Evolutionary conservation across 2,329 filamentous ascomycete species (phyloP), one percentile per base, ranked within the genome.

Genomic region (Botrytis elliptica): DNA sequence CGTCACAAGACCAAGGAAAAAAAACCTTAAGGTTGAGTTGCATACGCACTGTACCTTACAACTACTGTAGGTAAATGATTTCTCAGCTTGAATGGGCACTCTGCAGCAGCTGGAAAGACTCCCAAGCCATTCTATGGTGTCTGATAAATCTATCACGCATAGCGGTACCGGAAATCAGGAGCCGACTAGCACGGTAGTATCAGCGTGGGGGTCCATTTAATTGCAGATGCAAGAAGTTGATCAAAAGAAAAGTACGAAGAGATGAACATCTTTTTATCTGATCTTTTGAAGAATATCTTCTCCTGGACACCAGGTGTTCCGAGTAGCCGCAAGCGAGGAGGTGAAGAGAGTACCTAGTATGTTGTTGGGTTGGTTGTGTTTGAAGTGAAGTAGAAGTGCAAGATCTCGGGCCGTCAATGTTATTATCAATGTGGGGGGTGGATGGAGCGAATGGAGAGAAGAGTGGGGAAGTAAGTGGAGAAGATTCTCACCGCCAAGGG

Each of bases 1-100:
- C 25, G 49, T 57, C 65, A 68, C 65, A 40, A 68, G 65, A 68
- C 57, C 65, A 68, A 55, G 55, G 9, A 66, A 49, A 25, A 49
- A 25, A 10, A 66, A 49, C 4, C 42, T 25, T 14, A 18, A 49
- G 25, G 63, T 49, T 36, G 63, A 8, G n/a, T 33, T 46, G 63
- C 40, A 36, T 65, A 46, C 52, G 52, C 52, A 29, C 52, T 55
- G n/a, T 18, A 29, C 42, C 46, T 33, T 25, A 49, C 63, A 66
- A 66, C 63, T 25, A 65, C 33, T 67, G 44, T 52, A 52, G 20
- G 25, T 25, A 29, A 55, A 29, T 40, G 46, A 7, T 29, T 22
- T 55, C 33, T 20, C 4, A 16, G 46, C 36, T 68, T 55, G 49
- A 57, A 57, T 10, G 49, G 46, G 22, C 65, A 42, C 36, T 68